A percentile compares a stretch with the other conserved stretches of the same genome.
Conservation (phyloP, 192 early-diverging fungal genomes). For the Coemansia sp. region DNA sequence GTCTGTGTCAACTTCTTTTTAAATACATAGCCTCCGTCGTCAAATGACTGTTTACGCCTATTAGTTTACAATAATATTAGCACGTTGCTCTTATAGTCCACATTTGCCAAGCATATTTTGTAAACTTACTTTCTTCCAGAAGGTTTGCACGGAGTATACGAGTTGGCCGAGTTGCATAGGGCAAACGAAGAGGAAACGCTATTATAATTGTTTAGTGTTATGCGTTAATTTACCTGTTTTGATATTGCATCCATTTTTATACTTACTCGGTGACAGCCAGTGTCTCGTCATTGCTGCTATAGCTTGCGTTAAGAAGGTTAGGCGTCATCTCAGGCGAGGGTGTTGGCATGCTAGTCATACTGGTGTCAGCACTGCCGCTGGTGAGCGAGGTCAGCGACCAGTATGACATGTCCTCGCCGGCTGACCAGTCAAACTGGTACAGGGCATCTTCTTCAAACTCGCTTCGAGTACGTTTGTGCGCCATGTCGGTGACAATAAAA, state of each 20-base stretch:
- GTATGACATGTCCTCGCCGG: conserved; percentile 15
- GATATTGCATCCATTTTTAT: not conserved
- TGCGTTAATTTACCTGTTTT: not conserved
- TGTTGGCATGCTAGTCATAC: conserved; percentile 15
- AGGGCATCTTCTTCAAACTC: conserved; percentile 1
- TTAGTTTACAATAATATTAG: too few relatives aligned
- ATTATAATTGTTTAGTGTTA: not conserved
- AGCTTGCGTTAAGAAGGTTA: not conserved
- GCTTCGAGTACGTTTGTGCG: conserved; percentile 8
- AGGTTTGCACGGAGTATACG: not conserved
- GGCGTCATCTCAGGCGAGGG: conserved; percentile 16
- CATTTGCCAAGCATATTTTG: not conserved
- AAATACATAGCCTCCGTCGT: not conserved
- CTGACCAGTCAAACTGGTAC: conserved; percentile 23
- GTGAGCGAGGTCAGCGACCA: conserved; percentile 25
- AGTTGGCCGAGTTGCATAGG: not conserved
- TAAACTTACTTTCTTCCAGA: not conserved
- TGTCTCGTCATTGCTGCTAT: conserved; percentile 21
- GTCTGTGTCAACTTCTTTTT: not conserved
- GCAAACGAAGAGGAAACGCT: not conserved
- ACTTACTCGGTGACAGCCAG: conserved; percentile 12
- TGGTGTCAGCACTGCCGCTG: conserved; percentile 10
- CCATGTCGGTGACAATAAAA: not conserved
- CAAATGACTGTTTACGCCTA: not conserved
- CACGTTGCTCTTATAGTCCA: too few relatives aligned